phyloP scores from a whole-genome alignment of 2,329 filamentous ascomycete species.

The Pyrenochaeta sp. region DNA sequence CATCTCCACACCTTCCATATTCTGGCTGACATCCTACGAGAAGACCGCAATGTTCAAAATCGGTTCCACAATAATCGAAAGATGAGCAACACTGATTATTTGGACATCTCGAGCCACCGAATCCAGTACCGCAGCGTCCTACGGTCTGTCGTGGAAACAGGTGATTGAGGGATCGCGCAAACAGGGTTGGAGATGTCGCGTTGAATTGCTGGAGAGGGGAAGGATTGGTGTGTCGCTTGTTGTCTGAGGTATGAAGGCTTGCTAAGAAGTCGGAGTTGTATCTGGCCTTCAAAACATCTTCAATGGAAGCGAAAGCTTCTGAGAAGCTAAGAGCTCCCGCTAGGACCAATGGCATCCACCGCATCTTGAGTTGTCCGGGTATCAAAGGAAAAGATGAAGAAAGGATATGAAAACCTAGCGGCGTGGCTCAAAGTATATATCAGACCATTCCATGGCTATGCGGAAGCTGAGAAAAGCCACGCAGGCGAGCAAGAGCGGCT shows the following conservation, averaged over 20 bases:
- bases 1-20: conserved; percentile 38
- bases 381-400: background rate
- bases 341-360: conserved; percentile 21
- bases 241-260: background rate
- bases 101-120: conserved; percentile 23
- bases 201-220: conserved; percentile 17
- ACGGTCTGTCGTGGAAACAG: conserved; percentile 25
- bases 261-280: conserved; percentile 4
- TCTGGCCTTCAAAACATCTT: conserved; percentile 12
- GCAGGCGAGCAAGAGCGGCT: conserved; percentile 4
- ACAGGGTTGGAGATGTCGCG: conserved; percentile 19
- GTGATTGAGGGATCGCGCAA: conserved; percentile 18
- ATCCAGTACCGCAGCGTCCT: conserved; percentile 37
- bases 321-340: conserved; percentile 26
- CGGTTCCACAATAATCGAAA: conserved; percentile 38
- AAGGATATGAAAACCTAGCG: background rate
- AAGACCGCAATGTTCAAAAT: conserved; percentile 28
- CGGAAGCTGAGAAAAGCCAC: conserved; percentile 3
- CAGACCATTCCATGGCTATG: background rate
- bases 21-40: conserved; percentile 39
- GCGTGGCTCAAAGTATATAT: conserved; percentile 18
- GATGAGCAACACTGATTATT: conserved; percentile 34
- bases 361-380: conserved; percentile 24
- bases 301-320: conserved; percentile 19
- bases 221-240: conserved; percentile 4